Percentiles rank a stretch among this genome's conserved stretches.
These are phyloP conservation scores for Coniochaeta hoffmannii DNA, from an alignment of 2,329 filamentous ascomycete genomes.

Conservation along the genomic window DNA sequence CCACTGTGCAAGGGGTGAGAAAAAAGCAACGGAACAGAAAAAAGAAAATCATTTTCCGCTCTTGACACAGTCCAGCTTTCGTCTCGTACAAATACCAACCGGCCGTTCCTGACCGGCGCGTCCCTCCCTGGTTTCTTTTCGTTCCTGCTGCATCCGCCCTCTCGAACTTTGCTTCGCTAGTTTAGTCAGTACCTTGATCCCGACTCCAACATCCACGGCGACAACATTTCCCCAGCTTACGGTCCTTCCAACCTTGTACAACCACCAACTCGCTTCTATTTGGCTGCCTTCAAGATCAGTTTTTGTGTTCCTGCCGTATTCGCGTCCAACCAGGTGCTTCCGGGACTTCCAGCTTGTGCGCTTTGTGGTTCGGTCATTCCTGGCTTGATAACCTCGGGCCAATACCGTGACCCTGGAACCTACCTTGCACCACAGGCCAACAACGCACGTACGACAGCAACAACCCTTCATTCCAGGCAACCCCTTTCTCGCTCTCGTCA, in stretches of 20 bases:
- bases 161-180: no score
- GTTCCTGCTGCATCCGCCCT: no score
- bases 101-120: background rate
- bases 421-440: background rate
- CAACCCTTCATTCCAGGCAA: background rate
- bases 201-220: background rate
- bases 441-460: background rate
- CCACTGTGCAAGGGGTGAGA: background rate
- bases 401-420: background rate
- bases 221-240: background rate
- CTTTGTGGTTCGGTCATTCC: background rate
- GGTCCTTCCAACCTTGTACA: background rate
- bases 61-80: background rate
- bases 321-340: background rate
- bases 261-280: background rate
- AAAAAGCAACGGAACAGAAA: background rate
- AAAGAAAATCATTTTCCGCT: background rate
- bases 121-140: background rate
- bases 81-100: background rate
- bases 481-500: background rate
- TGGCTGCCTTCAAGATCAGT: background rate
- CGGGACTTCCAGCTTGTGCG: background rate
- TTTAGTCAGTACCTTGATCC: no score
- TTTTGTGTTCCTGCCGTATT: background rate
- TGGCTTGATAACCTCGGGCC: background rate